A percentile compares a stretch with the other conserved stretches of the same genome.
Conservation (phyloP, 2,329 filamentous ascomycete species). For the Ophiostoma fasciatum region DNA sequence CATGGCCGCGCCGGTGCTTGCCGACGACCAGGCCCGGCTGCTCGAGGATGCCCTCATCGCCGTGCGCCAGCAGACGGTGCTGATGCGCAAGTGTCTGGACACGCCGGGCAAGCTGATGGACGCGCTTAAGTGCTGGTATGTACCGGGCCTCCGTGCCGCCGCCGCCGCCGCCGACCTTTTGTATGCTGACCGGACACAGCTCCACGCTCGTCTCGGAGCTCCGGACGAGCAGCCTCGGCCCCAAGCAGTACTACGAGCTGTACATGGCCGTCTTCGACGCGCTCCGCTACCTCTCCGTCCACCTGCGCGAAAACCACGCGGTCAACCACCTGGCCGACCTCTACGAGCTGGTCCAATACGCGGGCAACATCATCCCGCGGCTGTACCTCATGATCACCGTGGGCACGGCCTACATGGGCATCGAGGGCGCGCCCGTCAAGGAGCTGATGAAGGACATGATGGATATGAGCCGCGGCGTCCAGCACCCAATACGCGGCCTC, state of each 20-base stretch:
- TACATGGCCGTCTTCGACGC: constrained; percentile 99
- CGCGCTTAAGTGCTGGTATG: constrained; percentile 97
- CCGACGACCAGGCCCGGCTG: constrained; percentile 77
- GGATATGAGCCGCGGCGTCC: constrained; percentile 98
- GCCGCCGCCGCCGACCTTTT: not conserved
- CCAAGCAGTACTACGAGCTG: constrained; percentile 98
- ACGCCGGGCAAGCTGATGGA: constrained; percentile 98
- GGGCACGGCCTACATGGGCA: constrained; percentile 96
- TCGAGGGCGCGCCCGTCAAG: constrained; percentile 95
- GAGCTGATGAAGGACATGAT: constrained; percentile 99
- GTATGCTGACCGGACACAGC: constrained; percentile 39
- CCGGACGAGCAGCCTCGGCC: constrained; percentile 90
- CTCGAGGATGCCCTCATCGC: constrained; percentile 94
- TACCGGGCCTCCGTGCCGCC: constrained; percentile 3
- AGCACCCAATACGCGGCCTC: constrained; percentile 88
- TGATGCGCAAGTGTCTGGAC: constrained; percentile 97
- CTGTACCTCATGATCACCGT: constrained; percentile 99
- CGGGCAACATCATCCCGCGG: constrained; percentile 90
- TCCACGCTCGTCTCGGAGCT: constrained; percentile 97
- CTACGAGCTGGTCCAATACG: constrained; percentile 91
- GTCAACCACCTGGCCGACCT: constrained; percentile 96
- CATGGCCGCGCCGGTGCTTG: constrained; percentile 36
- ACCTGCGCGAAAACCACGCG: constrained; percentile 92
- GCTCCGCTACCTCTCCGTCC: constrained; percentile 86
- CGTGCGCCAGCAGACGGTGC: constrained; percentile 87